A percentile compares a stretch with the other conserved stretches of the same genome.
These are phyloP conservation scores for Aspergillus sclerotialis DNA, from an alignment of 2,329 filamentous ascomycete genomes.

Conservation along the genomic window DNA sequence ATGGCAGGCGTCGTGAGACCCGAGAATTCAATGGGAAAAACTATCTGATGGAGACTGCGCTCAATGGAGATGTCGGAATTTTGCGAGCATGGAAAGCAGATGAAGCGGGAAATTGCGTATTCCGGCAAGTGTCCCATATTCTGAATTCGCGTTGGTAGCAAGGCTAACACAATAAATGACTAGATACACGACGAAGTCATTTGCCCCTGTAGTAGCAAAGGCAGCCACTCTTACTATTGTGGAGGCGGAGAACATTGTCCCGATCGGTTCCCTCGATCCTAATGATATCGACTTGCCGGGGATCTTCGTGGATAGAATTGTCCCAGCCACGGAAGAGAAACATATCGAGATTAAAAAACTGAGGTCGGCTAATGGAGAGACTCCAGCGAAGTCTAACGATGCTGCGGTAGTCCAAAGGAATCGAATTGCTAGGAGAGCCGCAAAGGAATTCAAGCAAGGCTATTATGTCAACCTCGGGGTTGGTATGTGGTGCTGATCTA, in stretches of 20 bases:
- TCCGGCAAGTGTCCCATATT: slow-evolving; percentile 47
- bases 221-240: slow-evolving; percentile 72
- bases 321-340: slow-evolving; percentile 65
- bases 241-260: slow-evolving; percentile 78
- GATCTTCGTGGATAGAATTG: slow-evolving; percentile 75
- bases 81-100: slow-evolving; percentile 71
- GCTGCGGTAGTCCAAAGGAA: slow-evolving; percentile 33
- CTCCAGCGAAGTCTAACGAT: slow-evolving; percentile 31
- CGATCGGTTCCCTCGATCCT: slow-evolving; percentile 63
- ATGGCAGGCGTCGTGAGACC: slow-evolving; percentile 60
- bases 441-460: slow-evolving; percentile 67
- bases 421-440: slow-evolving; percentile 68
- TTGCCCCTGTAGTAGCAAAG: slow-evolving; percentile 72
- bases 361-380: slow-evolving; percentile 34
- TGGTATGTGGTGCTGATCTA: slow-evolving; percentile 14
- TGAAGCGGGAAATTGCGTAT: slow-evolving; percentile 70
- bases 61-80: slow-evolving; percentile 70
- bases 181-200: slow-evolving; percentile 65
- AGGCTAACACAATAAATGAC: slow-evolving; percentile 2
- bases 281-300: slow-evolving; percentile 72
- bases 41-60: slow-evolving; percentile 70
- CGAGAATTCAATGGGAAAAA: slow-evolving; percentile 65
- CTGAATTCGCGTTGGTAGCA: slow-evolving; percentile 33
- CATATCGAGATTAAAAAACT: slow-evolving; percentile 64
- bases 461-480: slow-evolving; percentile 31